Percentiles rank a stretch among this genome's conserved stretches.
These are phyloP conservation scores for Crithidia fasciculata DNA, from an alignment of 208 protist genomes.

Conservation along the genomic window DNA sequence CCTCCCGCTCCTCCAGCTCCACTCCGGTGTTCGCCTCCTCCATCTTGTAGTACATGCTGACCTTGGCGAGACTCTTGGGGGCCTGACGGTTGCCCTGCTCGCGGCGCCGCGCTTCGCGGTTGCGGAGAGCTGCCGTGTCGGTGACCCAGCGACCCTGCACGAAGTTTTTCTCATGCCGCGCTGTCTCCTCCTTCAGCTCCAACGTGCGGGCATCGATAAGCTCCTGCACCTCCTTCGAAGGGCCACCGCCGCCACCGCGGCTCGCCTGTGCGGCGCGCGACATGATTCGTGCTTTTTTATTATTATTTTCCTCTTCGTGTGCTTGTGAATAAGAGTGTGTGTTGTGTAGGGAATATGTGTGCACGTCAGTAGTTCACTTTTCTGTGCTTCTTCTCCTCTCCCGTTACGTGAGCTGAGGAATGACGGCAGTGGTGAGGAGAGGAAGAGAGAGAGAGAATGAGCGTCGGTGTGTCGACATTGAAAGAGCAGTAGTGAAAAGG, in stretches of 20 bases:
- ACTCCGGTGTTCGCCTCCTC: conserved; percentile 76
- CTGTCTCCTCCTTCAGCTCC: conserved; percentile 50
- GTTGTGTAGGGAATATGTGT: too few species aligned
- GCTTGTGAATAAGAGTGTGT: not conserved
- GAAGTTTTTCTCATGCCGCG: conserved; percentile 55
- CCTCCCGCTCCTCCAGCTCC: conserved; percentile 86
- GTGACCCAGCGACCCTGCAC: conserved; percentile 85
- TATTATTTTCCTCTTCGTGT: not conserved
- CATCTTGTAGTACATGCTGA: conserved; percentile 68
- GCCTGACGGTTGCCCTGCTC: conserved; percentile 66
- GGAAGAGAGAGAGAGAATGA: too few species aligned
- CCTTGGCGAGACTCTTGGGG: conserved; percentile 71
- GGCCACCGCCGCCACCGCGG: conserved; percentile 16
- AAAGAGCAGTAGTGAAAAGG: too few species aligned
- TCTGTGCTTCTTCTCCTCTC: too few species aligned
- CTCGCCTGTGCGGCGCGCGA: not conserved
- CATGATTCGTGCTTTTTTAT: conserved; percentile 4
- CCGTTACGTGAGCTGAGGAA: too few species aligned
- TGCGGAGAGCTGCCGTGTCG: conserved; percentile 67
- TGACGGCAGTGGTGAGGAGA: too few species aligned
- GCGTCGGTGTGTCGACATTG: too few species aligned
- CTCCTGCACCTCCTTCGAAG: conserved; percentile 67
- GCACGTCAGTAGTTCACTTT: too few species aligned
- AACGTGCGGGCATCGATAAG: conserved; percentile 53
- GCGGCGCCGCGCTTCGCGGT: conserved; percentile 50